A percentile compares a stretch with the other conserved stretches of the same genome.
These are phyloP conservation scores for Pinus albicaulis DNA, from an alignment of 75 land plant genomes.

Conservation along the genomic window DNA sequence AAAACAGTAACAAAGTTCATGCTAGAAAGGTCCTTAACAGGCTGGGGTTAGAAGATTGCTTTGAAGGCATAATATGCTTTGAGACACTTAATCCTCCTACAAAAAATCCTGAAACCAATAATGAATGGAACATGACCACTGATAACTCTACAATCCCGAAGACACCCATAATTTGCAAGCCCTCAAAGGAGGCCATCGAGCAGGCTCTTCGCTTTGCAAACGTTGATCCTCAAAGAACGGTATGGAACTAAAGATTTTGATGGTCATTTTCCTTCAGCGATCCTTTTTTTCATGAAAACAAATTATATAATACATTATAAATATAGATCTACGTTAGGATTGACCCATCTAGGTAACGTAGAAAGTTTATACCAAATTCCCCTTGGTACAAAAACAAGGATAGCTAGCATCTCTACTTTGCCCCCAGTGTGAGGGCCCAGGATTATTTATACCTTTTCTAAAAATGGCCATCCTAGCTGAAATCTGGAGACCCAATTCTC, in stretches of 20 bases:
- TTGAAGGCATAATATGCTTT: constrained; percentile 82
- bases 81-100: constrained; percentile 67
- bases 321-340: too few relatives aligned
- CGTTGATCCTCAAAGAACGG: constrained; percentile 8
- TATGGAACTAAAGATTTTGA: constrained; percentile 13
- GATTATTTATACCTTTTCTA: too few relatives aligned
- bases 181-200: constrained; percentile 51
- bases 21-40: constrained; percentile 49
- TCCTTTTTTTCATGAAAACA: too few relatives aligned
- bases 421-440: too few relatives aligned
- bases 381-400: too few relatives aligned
- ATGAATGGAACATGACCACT: neutral
- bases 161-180: constrained; percentile 75
- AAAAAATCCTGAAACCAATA: constrained; percentile 10
- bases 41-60: constrained; percentile 80
- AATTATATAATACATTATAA: too few relatives aligned
- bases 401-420: too few relatives aligned
- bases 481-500: too few relatives aligned
- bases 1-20: constrained; percentile 71
- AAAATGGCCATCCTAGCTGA: too few relatives aligned
- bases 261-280: neutral
- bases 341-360: too few relatives aligned
- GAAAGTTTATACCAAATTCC: too few relatives aligned
- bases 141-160: constrained; percentile 23
- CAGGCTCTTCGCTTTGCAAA: constrained; percentile 55